phyloP scores from a whole-genome alignment of 345 rosid genomes.

The Pugionium cornutum region DNA sequence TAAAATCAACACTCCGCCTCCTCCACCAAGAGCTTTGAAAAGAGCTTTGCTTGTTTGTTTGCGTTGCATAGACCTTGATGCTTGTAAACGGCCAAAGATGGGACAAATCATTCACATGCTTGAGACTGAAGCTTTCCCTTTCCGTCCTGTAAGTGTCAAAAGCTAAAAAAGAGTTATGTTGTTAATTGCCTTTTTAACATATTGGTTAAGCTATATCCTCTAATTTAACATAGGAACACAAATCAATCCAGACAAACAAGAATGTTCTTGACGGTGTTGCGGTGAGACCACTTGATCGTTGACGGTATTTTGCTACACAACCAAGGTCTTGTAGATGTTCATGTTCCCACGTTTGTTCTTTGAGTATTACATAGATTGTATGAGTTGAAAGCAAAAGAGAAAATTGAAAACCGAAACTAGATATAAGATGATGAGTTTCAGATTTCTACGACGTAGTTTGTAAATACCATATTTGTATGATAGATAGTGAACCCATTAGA shows the following conservation, averaged over 20 bases:
- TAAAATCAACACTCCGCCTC: slow-evolving; percentile 52
- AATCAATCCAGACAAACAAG: slow-evolving; percentile 33
- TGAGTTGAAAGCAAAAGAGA: slow-evolving; percentile 3
- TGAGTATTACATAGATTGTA: slow-evolving; percentile 17
- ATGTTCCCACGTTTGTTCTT: slow-evolving; percentile 19
- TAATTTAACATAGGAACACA: slow-evolving; percentile 27
- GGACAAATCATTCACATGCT: slow-evolving; percentile 97
- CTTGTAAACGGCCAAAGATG: slow-evolving; percentile 89
- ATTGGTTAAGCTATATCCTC: background rate
- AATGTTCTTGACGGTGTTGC: slow-evolving; percentile 18
- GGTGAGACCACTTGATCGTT: slow-evolving; percentile 28
- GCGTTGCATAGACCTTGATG: slow-evolving; percentile 90
- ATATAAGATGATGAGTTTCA: slow-evolving; percentile 10
- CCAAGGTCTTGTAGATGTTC: background rate
- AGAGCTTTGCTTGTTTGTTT: slow-evolving; percentile 80
- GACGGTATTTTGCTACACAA: slow-evolving; percentile 15
- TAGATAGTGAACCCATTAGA: background rate
- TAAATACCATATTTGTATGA: slow-evolving; percentile 33
- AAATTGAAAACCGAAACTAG: background rate
- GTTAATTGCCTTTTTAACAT: background rate
- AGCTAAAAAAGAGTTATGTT: background rate
- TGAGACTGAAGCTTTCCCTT: slow-evolving; percentile 89
- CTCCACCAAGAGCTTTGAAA: slow-evolving; percentile 72
- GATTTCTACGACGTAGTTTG: slow-evolving; percentile 9
- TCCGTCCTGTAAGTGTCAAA: slow-evolving; percentile 65